phyloP scores from a whole-genome alignment of 2,329 filamentous ascomycete species.

The Sporothrix dimorphospora region DNA sequence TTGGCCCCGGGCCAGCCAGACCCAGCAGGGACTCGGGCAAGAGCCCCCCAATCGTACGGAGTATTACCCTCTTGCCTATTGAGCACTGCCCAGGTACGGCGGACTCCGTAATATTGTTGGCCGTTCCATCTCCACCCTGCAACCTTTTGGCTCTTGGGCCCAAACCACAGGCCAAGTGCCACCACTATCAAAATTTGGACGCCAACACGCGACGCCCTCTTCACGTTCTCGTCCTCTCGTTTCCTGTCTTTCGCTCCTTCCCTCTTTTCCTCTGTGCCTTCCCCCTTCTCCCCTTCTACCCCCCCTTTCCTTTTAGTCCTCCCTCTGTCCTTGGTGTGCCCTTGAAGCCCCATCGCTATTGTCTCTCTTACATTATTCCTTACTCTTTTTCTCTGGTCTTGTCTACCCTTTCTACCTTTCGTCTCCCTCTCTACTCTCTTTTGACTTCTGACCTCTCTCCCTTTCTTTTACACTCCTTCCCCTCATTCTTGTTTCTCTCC shows the following conservation, averaged over 20 bases:
- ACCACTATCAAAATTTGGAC: constrained; percentile 5
- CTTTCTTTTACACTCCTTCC: neutral
- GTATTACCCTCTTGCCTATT: neutral
- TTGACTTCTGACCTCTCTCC: neutral
- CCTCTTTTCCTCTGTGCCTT: neutral
- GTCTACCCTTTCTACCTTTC: neutral
- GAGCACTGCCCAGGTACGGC: constrained; percentile 11
- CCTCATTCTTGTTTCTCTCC: constrained; percentile 3
- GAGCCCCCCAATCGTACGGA: neutral
- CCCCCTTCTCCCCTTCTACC: neutral
- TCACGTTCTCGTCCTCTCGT: neutral
- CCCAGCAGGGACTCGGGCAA: neutral
- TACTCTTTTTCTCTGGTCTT: neutral
- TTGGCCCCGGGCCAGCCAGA: neutral
- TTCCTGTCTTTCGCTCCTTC: neutral
- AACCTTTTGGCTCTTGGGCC: neutral
- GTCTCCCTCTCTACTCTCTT: neutral
- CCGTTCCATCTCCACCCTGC: neutral
- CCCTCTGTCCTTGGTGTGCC: constrained; percentile 15
- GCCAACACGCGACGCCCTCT: constrained; percentile 20
- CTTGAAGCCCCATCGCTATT: neutral
- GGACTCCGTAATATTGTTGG: neutral
- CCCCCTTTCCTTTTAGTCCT: constrained; percentile 17
- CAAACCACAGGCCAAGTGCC: constrained; percentile 27
- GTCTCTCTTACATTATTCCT: neutral